Base-by-base conservation (phyloP, 768 basidiomycete species). In the Cubamyces sp. region DNA sequence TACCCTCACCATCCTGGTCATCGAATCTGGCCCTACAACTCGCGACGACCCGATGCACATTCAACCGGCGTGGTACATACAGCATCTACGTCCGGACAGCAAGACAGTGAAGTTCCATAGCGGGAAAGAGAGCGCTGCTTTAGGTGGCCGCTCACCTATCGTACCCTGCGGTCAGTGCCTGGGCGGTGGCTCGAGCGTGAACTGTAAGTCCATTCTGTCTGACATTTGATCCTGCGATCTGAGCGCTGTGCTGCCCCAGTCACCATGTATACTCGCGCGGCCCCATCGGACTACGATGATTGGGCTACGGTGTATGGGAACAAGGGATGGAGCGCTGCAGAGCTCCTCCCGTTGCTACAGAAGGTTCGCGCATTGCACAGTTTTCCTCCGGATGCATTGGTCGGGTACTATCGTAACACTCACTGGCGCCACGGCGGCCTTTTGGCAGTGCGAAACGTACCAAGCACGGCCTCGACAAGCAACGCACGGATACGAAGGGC, bases 261-360 rank as follows among this genome's bases (percentile, higher is more conserved):
- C 52, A 49, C 49, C 8, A 76, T 82, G 76, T 87, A 85, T 57
- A 80, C 78, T 1, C 79, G 86, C 19, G 80, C 83, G 21, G 70
- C 84, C 9, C 81, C 84, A 3, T 86, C 84, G 0, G 86, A 88
- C 66, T 86, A 82, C 51, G 84, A 88, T 63, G 82, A 82, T 57
- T 87, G 85, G 86, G 80, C 80, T 40, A 64, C 54, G 3, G 69
- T 77, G 0, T 69, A 81, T 34, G 78, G 78, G 2, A 86, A 87
- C 66, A 69, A 78, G 7, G 87, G 85, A 1, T 88, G 87, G 87
- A 74, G 84, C 3, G 81, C 83, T 0, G 75, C 77, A 55, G 74
- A 83, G 41, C 64, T 88, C 5, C 79, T 87, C 40, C 85, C 87
- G 0, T 71, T 86, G 14, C 61, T 85, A 28, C 79, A 75, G 57